phyloP scores from a whole-genome alignment of 1,139 yeast genomes.

The Hyphopichia khmerensis region DNA sequence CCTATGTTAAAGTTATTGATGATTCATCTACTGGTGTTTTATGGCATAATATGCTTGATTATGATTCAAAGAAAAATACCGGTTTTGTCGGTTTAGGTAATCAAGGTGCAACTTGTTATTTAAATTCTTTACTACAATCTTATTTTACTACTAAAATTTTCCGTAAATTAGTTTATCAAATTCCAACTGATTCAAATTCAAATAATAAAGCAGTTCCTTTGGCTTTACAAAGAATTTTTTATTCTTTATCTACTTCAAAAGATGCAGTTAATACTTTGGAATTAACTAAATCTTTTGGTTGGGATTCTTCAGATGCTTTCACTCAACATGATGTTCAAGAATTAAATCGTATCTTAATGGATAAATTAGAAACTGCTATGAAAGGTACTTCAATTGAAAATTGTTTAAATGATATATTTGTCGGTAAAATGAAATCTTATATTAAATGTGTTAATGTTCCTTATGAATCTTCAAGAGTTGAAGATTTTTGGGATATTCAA shows the following conservation, averaged over 20 bases:
- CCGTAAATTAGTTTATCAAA: constrained; percentile 82
- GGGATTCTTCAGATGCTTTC: constrained; percentile 96
- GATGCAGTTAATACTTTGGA: constrained; percentile 84
- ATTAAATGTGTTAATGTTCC: constrained; percentile 94
- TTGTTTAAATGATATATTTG: constrained; percentile 77
- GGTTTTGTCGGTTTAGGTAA: constrained; percentile 92
- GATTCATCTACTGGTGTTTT: constrained; percentile 90
- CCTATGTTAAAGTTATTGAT: constrained; percentile 70
- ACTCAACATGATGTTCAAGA: constrained; percentile 99
- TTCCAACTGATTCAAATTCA: constrained; percentile 64
- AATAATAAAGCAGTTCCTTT: constrained; percentile 62
- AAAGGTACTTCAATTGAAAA: constrained; percentile 86
- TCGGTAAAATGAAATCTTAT: constrained; percentile 94
- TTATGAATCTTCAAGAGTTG: constrained; percentile 87
- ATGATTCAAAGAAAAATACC: constrained; percentile 83
- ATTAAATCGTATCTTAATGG: constrained; percentile 93
- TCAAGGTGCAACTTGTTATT: constrained; percentile 97
- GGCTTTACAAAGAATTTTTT: constrained; percentile 86
- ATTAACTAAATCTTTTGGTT: constrained; percentile 89
- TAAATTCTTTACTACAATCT: constrained; percentile 87
- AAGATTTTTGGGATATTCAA: constrained; percentile 98
- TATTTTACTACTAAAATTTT: constrained; percentile 83
- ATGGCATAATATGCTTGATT: constrained; percentile 85
- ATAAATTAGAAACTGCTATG: constrained; percentile 87
- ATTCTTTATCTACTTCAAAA: constrained; percentile 67